Percentiles rank a stretch among this genome's conserved stretches.
Conservation (phyloP, 1,139 yeast species). For the Magnusiomyces tetraspermus region DNA sequence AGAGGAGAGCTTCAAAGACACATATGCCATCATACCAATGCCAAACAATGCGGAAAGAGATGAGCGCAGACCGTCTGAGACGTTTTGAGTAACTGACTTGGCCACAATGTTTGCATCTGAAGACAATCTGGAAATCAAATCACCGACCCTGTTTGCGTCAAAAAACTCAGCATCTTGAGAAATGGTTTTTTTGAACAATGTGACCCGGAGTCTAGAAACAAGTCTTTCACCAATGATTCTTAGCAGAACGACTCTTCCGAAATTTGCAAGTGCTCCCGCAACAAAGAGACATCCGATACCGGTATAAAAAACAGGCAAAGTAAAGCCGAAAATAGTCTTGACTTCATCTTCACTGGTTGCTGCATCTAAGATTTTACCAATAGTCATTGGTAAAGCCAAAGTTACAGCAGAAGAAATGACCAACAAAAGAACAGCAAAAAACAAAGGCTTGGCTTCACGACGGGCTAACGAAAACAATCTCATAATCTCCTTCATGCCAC, state of each 20-base stretch:
- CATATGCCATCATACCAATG: constrained; percentile 76
- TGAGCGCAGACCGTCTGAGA: constrained; percentile 85
- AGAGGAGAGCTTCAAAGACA: constrained; percentile 70
- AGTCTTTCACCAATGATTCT: constrained; percentile 76
- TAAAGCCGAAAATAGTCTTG: constrained; percentile 38
- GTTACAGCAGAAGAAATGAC: constrained; percentile 50
- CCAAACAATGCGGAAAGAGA: constrained; percentile 73
- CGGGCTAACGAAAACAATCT: constrained; percentile 44
- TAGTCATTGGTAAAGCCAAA: constrained; percentile 67
- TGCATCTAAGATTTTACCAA: constrained; percentile 68
- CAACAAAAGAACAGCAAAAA: constrained; percentile 51
- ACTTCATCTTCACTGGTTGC: constrained; percentile 33
- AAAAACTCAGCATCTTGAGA: constrained; percentile 88
- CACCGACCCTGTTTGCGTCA: constrained; percentile 90
- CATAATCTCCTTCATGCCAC: constrained; percentile 40
- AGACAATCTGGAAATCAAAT: constrained; percentile 76
- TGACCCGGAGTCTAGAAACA: constrained; percentile 72
- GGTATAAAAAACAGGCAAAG: constrained; percentile 41
- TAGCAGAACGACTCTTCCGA: constrained; percentile 65
- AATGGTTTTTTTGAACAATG: constrained; percentile 64
- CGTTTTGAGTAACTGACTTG: constrained; percentile 75
- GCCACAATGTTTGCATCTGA: constrained; percentile 88
- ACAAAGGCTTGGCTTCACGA: constrained; percentile 43
- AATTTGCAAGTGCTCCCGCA: constrained; percentile 70
- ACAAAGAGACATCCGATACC: constrained; percentile 48